phyloP scores from a whole-genome alignment of 345 rosid species.

The Chamaenerion angustifolium region DNA sequence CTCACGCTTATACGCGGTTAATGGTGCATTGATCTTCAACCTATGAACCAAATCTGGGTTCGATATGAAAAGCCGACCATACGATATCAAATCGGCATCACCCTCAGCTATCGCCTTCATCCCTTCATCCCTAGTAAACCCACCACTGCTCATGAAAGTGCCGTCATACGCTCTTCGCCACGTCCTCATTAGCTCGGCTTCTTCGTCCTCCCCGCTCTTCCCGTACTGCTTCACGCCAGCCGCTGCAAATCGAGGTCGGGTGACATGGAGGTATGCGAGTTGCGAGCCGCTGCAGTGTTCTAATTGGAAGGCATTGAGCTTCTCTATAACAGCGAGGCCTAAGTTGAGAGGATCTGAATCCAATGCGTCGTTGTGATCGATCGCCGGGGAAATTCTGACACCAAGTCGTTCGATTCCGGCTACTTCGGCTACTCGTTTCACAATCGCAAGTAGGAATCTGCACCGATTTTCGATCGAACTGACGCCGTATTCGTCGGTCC shows the following conservation, averaged over 20 bases:
- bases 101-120: constrained; percentile 48
- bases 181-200: constrained; percentile 22
- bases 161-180: constrained; percentile 48
- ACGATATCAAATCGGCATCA: constrained; percentile 67
- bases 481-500: neutral
- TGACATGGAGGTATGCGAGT: constrained; percentile 67
- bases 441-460: constrained; percentile 1
- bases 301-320: constrained; percentile 1
- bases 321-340: constrained; percentile 4
- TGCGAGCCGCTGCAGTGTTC: constrained; percentile 19
- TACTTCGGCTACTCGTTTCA: neutral
- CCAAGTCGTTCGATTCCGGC: neutral
- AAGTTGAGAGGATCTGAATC: constrained; percentile 7
- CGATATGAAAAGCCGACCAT: constrained; percentile 66
- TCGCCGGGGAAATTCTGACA: constrained; percentile 3
- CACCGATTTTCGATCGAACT: constrained; percentile 4
- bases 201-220: constrained; percentile 12
- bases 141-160: constrained; percentile 65
- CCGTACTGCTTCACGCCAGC: constrained; percentile 49
- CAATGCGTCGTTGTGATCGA: neutral
- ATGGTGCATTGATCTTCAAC: constrained; percentile 36
- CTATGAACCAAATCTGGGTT: constrained; percentile 69
- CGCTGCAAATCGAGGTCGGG: constrained; percentile 66
- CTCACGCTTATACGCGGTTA: constrained; percentile 47
- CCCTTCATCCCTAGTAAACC: constrained; percentile 59